Percentiles rank a stretch among this genome's conserved stretches.
phyloP scores from a whole-genome alignment of 2,329 filamentous ascomycete genomes.

The Diaporthe longicolla region DNA sequence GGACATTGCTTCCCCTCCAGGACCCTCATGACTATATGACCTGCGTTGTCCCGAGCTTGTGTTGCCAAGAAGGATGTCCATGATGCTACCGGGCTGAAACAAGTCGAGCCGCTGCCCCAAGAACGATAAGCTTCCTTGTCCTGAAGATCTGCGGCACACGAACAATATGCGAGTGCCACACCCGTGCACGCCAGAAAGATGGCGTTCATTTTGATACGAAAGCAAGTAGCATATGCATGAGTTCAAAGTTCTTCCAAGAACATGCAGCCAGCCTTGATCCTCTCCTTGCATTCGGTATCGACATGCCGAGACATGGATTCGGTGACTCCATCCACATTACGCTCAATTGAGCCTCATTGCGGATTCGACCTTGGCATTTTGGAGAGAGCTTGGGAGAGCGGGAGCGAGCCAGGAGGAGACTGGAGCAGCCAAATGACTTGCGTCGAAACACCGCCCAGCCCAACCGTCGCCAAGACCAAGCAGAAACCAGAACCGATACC shows the following conservation, averaged over 20 bases:
- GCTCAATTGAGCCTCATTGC: constrained; percentile 9
- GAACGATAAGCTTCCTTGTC: constrained; percentile 28
- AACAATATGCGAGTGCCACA: constrained; percentile 28
- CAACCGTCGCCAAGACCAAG: constrained; percentile 17
- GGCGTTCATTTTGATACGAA: constrained; percentile 23
- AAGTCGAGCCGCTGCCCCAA: constrained; percentile 28
- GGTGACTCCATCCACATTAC: neutral
- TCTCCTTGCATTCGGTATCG: neutral
- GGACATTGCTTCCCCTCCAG: neutral
- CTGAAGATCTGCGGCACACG: constrained; percentile 28
- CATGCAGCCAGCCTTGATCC: constrained; percentile 13
- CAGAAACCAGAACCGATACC: constrained; percentile 25
- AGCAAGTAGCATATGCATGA: constrained; percentile 2
- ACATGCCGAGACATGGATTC: neutral
- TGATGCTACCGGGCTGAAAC: constrained; percentile 40
- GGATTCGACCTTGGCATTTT: constrained; percentile 9
- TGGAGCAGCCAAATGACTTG: constrained; percentile 23
- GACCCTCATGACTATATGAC: constrained; percentile 31
- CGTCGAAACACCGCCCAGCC: constrained; percentile 29
- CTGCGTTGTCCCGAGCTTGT: constrained; percentile 13
- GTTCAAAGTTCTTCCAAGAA: constrained; percentile 7
- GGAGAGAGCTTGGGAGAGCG: constrained; percentile 1
- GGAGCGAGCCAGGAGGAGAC: constrained; percentile 12
- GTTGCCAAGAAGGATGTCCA: constrained; percentile 38
- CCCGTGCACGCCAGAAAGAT: constrained; percentile 12